Evolutionary conservation across 2,329 filamentous ascomycete species (phyloP).

Genomic region (Tolypocladium sp.): DNA sequence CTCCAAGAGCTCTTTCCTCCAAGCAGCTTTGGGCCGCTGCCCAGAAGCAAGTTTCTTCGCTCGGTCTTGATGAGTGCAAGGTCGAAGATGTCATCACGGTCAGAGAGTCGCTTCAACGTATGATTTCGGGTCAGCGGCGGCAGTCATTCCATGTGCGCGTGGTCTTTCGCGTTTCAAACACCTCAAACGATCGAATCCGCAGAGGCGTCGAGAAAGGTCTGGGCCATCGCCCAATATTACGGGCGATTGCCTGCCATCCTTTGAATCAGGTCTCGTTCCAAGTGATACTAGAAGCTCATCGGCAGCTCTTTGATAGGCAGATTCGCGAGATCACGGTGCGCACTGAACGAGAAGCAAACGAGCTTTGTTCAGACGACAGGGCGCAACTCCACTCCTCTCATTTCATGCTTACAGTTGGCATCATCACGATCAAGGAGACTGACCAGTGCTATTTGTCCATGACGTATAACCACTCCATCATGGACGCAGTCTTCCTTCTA

Average conservation of each 20-base stretch:
- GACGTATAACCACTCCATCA: slow-evolving; percentile 24
- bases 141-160: slow-evolving; percentile 25
- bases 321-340: slow-evolving; percentile 13
- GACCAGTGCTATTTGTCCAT: slow-evolving; percentile 13
- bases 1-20: not conserved
- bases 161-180: slow-evolving; percentile 16
- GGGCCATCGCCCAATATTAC: slow-evolving; percentile 16
- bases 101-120: slow-evolving; percentile 17
- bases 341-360: slow-evolving; percentile 11
- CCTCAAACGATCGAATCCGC: slow-evolving; percentile 12
- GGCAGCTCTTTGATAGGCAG: slow-evolving; percentile 14
- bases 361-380: slow-evolving; percentile 11
- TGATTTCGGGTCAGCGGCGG: slow-evolving; percentile 19
- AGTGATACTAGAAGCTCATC: slow-evolving; percentile 12
- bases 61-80: slow-evolving; percentile 10
- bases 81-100: slow-evolving; percentile 21
- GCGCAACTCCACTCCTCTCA: slow-evolving; percentile 8
- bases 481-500: slow-evolving; percentile 23
- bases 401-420: slow-evolving; percentile 20
- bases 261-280: slow-evolving; percentile 14
- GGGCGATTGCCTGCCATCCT: slow-evolving; percentile 15
- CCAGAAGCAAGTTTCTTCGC: slow-evolving; percentile 1
- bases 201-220: slow-evolving; percentile 17
- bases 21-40: slow-evolving; percentile 3
- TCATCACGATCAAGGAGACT: slow-evolving; percentile 12